Percentiles rank a stretch among this genome's conserved stretches.
phyloP scores from a whole-genome alignment of 129 eudicot genomes.

The Helianthus tuberosus region DNA sequence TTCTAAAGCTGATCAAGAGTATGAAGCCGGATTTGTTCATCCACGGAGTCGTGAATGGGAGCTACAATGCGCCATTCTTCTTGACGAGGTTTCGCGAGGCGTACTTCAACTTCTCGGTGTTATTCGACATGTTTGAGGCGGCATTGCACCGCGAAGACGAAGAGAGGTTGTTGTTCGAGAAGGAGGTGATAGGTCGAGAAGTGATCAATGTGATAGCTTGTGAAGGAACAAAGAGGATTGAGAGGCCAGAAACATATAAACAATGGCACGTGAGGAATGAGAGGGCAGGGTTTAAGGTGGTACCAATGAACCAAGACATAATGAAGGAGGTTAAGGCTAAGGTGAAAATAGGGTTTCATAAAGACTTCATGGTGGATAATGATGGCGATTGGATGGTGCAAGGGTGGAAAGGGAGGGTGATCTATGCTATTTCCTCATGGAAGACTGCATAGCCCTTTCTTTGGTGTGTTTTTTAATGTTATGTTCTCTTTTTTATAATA shows the following conservation, averaged over 20 bases:
- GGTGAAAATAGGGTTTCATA: constrained; percentile 45
- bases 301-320: constrained; percentile 35
- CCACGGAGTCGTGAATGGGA: constrained; percentile 63
- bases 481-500: background rate
- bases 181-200: constrained; percentile 52
- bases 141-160: constrained; percentile 42
- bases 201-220: constrained; percentile 67
- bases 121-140: constrained; percentile 62
- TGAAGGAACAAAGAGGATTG: constrained; percentile 56
- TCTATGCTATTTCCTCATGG: constrained; percentile 54
- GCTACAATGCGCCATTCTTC: constrained; percentile 65
- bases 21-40: constrained; percentile 60
- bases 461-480: background rate
- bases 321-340: constrained; percentile 39
- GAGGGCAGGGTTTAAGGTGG: constrained; percentile 52
- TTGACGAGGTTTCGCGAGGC: constrained; percentile 66
- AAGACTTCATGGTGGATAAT: constrained; percentile 48
- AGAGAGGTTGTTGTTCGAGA: constrained; percentile 54
- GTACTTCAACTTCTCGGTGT: constrained; percentile 52
- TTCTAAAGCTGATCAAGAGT: constrained; percentile 50
- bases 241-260: constrained; percentile 66
- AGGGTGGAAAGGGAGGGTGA: constrained; percentile 51
- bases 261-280: constrained; percentile 54
- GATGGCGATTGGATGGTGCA: constrained; percentile 47
- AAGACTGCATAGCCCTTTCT: constrained; percentile 14